These are phyloP conservation scores for Ceraceosorus guamensis DNA, from an alignment of 1,284 basidiomycete genomes.

Conservation along the genomic window DNA sequence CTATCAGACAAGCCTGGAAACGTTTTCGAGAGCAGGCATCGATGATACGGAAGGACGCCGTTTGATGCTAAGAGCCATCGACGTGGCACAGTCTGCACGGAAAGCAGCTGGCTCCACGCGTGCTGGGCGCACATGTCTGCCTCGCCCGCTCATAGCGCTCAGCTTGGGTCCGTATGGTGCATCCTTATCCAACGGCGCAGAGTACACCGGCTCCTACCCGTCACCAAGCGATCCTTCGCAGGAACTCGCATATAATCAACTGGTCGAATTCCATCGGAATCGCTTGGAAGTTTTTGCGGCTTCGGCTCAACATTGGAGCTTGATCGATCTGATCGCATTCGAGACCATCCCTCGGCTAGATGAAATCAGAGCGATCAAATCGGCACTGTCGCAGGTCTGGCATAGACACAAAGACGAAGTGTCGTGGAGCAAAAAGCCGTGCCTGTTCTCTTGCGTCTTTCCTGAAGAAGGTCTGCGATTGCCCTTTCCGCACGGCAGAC, in stretches of 20 bases:
- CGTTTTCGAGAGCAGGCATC: slow-evolving; percentile 24
- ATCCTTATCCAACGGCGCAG: slow-evolving; percentile 32
- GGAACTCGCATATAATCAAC: slow-evolving; percentile 12
- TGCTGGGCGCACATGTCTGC: no score
- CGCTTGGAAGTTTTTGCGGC: slow-evolving; percentile 20
- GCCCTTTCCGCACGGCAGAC: slow-evolving; percentile 19
- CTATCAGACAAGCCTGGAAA: slow-evolving; percentile 32
- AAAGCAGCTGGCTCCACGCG: neutral
- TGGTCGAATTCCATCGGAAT: slow-evolving; percentile 25
- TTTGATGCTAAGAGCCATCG: slow-evolving; percentile 31
- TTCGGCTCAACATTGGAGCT: slow-evolving; percentile 15
- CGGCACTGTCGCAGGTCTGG: slow-evolving; percentile 21
- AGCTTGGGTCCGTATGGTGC: slow-evolving; percentile 37
- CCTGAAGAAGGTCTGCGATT: slow-evolving; percentile 21
- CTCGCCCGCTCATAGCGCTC: slow-evolving; percentile 24
- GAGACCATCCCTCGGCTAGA: slow-evolving; percentile 38
- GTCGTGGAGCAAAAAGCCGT: neutral
- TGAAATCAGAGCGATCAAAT: slow-evolving; percentile 30
- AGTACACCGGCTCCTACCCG: slow-evolving; percentile 38
- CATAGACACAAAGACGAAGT: slow-evolving; percentile 5
- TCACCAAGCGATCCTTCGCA: slow-evolving; percentile 17
- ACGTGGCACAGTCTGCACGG: slow-evolving; percentile 17
- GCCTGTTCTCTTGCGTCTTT: slow-evolving; percentile 13
- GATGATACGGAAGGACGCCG: slow-evolving; percentile 13
- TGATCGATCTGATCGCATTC: slow-evolving; percentile 31